Conservation (phyloP, 2,329 filamentous ascomycete species). For the Cephalotrichum gorgonifer region DNA sequence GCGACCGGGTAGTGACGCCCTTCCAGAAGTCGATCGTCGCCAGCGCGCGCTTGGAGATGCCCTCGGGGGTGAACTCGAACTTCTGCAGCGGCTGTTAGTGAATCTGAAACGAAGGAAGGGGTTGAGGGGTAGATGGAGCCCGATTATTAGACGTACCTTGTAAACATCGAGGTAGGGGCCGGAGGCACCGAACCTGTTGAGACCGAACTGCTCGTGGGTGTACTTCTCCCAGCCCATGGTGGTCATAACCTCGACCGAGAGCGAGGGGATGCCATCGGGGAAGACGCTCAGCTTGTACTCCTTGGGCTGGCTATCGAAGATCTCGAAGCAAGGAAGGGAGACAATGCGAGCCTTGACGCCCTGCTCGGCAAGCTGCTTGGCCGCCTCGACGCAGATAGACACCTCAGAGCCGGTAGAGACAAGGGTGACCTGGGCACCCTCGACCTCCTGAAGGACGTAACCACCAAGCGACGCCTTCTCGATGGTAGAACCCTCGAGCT, state of each 20-base stretch:
- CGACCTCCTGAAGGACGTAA: conserved; percentile 78
- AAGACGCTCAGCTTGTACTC: conserved; percentile 89
- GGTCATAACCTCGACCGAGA: conserved; percentile 94
- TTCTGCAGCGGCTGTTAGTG: conserved; percentile 46
- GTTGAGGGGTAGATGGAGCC: too few species aligned
- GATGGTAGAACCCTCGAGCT: conserved; percentile 88
- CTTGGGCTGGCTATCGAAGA: conserved; percentile 90
- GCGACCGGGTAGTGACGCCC: conserved; percentile 83
- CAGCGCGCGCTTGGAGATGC: conserved; percentile 86
- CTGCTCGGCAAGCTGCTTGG: conserved; percentile 83
- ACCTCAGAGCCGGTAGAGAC: conserved; percentile 96
- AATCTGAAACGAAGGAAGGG: not conserved
- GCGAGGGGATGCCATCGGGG: conserved; percentile 83
- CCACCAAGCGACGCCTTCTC: conserved; percentile 89
- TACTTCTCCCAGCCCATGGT: conserved; percentile 99
- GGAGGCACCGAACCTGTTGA: conserved; percentile 97
- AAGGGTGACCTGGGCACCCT: conserved; percentile 77
- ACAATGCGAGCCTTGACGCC: conserved; percentile 82
- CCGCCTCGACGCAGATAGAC: conserved; percentile 82
- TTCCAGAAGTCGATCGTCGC: conserved; percentile 97
- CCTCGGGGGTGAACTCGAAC: conserved; percentile 98
- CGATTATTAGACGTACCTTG: conserved; percentile 68
- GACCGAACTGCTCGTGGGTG: conserved; percentile 97
- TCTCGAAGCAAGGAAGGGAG: conserved; percentile 92
- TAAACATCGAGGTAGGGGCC: conserved; percentile 98